A percentile compares a stretch with the other conserved stretches of the same genome.
These are phyloP conservation scores for Neofusicoccum kwambonambiense DNA, from an alignment of 2,329 filamentous ascomycete genomes.

Conservation along the genomic window DNA sequence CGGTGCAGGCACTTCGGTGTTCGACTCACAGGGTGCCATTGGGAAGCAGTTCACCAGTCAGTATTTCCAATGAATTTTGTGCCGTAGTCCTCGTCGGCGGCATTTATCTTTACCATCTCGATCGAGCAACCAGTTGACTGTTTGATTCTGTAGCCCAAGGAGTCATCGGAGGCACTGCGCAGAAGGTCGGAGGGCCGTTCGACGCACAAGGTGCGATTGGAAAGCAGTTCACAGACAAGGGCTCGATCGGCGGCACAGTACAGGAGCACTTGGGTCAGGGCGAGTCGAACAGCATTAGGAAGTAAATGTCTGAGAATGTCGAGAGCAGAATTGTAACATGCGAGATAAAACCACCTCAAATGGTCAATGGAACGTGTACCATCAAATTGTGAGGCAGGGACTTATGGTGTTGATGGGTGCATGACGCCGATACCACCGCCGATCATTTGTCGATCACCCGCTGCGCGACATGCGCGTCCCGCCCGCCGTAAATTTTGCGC, in stretches of 20 bases:
- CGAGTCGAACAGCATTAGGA: conserved; percentile 1
- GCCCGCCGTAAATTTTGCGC: neutral
- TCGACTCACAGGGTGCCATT: conserved; percentile 33
- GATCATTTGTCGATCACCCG: neutral
- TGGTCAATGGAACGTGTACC: too few relatives aligned
- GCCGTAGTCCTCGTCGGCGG: neutral
- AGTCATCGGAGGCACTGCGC: conserved; percentile 35
- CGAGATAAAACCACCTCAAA: neutral
- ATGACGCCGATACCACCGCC: neutral
- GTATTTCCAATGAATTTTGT: neutral
- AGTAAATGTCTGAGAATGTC: neutral
- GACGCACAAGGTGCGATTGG: conserved; percentile 36
- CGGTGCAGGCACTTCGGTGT: conserved; percentile 19
- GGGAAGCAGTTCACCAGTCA: conserved; percentile 36
- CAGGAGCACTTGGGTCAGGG: conserved; percentile 25
- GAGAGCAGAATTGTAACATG: neutral
- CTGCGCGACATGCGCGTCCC: neutral
- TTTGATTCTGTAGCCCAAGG: conserved; percentile 25
- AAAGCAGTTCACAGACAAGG: conserved; percentile 39
- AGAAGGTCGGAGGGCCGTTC: conserved; percentile 40
- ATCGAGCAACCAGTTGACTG: neutral
- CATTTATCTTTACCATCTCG: too few relatives aligned
- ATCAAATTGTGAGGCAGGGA: too few relatives aligned
- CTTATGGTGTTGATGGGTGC: too few relatives aligned
- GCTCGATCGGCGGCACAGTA: conserved; percentile 36